Base-by-base conservation (phyloP, 129 eudicot genomes). In the Ambrosia trifida region DNA sequence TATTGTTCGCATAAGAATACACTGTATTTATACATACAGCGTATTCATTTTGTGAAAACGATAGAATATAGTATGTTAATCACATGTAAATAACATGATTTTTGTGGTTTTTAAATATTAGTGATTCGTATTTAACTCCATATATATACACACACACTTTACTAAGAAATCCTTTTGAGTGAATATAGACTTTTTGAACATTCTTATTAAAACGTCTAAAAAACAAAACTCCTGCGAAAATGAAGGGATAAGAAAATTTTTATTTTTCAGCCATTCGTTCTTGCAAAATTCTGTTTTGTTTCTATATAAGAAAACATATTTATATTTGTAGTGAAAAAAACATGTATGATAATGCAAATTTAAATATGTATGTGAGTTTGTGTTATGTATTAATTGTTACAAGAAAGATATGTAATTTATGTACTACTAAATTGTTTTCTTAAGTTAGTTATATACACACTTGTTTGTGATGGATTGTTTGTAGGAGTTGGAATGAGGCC, bases 101-200 rank as follows among this genome's bases (percentile, higher is more conserved):
- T 28, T 2, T 53, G 58, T 17, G 24, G 24, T 17, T 51, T 9
- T 7, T 51, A 51, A 51, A 51, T 6, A 16, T 2, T 6, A 51
- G 10, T 17, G 24, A 2, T 51, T 51, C 4, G 9, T 16, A 5
- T 2, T 50, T 51, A 5, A 51, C 0, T 24, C 28, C 28, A 24
- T 24, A 1, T 24, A 24, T 24, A 24, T 24, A 24, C 1, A 24
- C 28, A 24, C 28, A n/a, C n/a, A n/a, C n/a, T n/a, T n/a, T n/a
- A n/a, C 13, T 46, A 73, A 61, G 35, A 62, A 67, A 40, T 33
- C 66, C 16, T 43, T 56, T 19, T 51, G 44, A 66, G 74, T 57
- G 70, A 51, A 63, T 47, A 73, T 62, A 7, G 47, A 50, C 49
- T 35, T 76, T 76, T 58, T 68, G 69, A 59, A 76, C 47, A 59